Conservation (phyloP, 2,329 filamentous ascomycete genomes). For the Penicillium sp. region DNA sequence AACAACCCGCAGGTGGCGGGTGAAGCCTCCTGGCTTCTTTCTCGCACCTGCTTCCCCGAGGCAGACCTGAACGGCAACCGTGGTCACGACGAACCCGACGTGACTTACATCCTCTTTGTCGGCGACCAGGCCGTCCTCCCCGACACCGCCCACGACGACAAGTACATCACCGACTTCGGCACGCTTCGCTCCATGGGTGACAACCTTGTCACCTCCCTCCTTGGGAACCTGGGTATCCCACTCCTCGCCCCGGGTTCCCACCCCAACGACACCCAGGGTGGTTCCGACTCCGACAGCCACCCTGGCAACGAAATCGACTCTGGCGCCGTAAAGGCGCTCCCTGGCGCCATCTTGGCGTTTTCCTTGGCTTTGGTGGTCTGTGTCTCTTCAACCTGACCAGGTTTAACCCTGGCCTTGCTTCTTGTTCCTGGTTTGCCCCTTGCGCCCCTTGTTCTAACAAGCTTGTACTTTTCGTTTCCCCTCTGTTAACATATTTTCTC, state of each 20-base stretch:
- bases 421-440: neutral
- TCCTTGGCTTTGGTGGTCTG: neutral
- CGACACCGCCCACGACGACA: constrained; percentile 29
- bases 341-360: neutral
- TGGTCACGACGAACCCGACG: constrained; percentile 33
- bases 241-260: neutral
- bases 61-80: constrained; percentile 33
- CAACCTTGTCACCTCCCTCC: constrained; percentile 28
- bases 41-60: constrained; percentile 38
- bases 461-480: neutral
- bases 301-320: neutral
- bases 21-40: constrained; percentile 40
- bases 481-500: neutral
- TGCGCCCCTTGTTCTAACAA: neutral
- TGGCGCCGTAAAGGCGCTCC: neutral
- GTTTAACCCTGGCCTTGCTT: neutral
- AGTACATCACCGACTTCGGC: constrained; percentile 37
- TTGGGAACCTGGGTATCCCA: constrained; percentile 27
- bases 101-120: constrained; percentile 39
- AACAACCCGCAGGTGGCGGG: constrained; percentile 37
- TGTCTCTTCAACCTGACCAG: neutral
- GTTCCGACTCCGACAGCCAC: neutral
- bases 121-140: constrained; percentile 33
- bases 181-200: constrained; percentile 37
- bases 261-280: neutral